These are phyloP conservation scores for Phytophthora sojae DNA, from an alignment of 352 stramenopile genomes.

Conservation along the genomic window DNA sequence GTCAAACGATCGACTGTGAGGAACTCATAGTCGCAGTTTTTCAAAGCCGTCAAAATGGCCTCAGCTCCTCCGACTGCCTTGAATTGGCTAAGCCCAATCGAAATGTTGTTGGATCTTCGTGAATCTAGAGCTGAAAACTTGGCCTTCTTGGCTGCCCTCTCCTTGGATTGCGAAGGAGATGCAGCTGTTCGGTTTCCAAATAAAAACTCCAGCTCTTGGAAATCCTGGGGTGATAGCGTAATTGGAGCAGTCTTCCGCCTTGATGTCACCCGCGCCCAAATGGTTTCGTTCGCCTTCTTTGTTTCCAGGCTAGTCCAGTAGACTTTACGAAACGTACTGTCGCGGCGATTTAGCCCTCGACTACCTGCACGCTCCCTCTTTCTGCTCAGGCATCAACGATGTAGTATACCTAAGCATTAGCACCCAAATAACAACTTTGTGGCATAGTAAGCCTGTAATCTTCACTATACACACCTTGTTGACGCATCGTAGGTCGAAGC, in stretches of 20 bases:
- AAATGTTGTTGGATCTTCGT: constrained; percentile 84
- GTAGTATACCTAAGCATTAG: neutral
- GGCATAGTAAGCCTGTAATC: neutral
- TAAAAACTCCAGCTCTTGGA: constrained; percentile 60
- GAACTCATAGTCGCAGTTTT: constrained; percentile 64
- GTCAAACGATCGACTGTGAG: constrained; percentile 69
- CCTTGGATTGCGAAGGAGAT: constrained; percentile 24
- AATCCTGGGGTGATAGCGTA: constrained; percentile 73
- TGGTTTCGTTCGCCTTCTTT: constrained; percentile 64
- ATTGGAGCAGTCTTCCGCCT: constrained; percentile 76
- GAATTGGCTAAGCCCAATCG: constrained; percentile 81
- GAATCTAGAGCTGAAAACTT: constrained; percentile 73
- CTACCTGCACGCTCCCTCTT: constrained; percentile 23
- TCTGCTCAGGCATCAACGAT: neutral
- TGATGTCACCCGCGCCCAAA: constrained; percentile 76
- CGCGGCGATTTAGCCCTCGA: constrained; percentile 37
- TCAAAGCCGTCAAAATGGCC: constrained; percentile 55
- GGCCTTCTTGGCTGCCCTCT: constrained; percentile 38
- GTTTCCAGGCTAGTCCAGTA: constrained; percentile 82
- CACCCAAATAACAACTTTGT: neutral
- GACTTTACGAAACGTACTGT: constrained; percentile 78
- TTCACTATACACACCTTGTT: constrained; percentile 16
- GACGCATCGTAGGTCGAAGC: neutral
- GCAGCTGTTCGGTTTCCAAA: constrained; percentile 51
- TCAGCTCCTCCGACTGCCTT: constrained; percentile 61